Conservation (phyloP, 257 asterid species). For the Capsicum pubescens region DNA sequence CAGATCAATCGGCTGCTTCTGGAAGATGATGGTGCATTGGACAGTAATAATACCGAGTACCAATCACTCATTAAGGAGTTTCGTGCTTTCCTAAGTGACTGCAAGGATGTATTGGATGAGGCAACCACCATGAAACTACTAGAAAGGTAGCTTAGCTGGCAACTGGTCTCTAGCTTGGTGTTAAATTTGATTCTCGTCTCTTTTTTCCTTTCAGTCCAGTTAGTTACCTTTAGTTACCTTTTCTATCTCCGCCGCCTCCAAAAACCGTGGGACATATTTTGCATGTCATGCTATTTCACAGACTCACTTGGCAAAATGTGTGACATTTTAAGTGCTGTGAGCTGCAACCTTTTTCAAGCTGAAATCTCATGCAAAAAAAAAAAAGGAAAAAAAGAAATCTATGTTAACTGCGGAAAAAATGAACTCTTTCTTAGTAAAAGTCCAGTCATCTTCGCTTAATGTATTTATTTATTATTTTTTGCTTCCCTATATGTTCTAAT, state of each 20-base stretch:
- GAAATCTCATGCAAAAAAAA: neutral
- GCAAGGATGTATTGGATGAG: constrained; percentile 96
- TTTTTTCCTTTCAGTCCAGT: neutral
- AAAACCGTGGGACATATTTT: neutral
- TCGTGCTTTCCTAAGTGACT: constrained; percentile 90
- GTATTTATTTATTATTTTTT: neutral
- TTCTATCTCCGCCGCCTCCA: neutral
- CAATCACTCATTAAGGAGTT: constrained; percentile 79
- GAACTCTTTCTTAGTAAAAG: constrained; percentile 3
- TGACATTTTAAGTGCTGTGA: constrained; percentile 8
- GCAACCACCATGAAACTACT: constrained; percentile 94
- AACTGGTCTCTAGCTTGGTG: constrained; percentile 25
- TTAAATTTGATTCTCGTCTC: neutral
- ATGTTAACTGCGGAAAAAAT: neutral
- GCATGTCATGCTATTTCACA: constrained; percentile 18
- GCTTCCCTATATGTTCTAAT: neutral
- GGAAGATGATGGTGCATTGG: constrained; percentile 76
- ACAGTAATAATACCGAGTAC: constrained; percentile 61
- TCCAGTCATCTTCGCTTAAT: neutral
- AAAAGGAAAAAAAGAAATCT: neutral
- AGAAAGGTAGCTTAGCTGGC: constrained; percentile 66
- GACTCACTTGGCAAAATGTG: neutral
- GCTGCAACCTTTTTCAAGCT: neutral
- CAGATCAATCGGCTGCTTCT: constrained; percentile 89
- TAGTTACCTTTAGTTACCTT: neutral